These are phyloP conservation scores for Pilaira anomala DNA, from an alignment of 192 early-diverging fungal genomes.

Conservation along the genomic window DNA sequence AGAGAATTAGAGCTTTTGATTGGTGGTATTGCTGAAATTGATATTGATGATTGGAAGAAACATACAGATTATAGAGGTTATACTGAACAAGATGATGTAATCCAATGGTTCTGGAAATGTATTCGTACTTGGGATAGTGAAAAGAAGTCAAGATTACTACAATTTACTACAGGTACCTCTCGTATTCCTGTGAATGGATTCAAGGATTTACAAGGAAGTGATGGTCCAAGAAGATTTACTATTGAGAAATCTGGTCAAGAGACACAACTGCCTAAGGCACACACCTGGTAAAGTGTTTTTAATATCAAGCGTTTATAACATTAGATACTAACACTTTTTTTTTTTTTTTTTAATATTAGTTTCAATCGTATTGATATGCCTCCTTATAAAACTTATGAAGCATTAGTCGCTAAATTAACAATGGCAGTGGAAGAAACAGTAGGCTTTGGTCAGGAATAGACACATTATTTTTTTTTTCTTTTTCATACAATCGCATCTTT, in stretches of 20 bases:
- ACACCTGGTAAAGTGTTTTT: conserved; percentile 72
- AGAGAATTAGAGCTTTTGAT: conserved; percentile 95
- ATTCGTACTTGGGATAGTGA: conserved; percentile 85
- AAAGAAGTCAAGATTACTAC: conserved; percentile 90
- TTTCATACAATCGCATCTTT: no score
- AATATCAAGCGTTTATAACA: background rate
- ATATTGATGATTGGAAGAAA: conserved; percentile 99
- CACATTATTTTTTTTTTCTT: no score
- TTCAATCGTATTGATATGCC: conserved; percentile 98
- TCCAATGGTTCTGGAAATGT: conserved; percentile 97
- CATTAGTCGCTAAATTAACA: conserved; percentile 54
- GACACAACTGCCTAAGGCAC: conserved; percentile 83
- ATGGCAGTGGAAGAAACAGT: conserved; percentile 95
- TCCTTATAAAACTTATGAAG: conserved; percentile 81
- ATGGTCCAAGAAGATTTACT: conserved; percentile 93
- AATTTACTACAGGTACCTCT: conserved; percentile 97
- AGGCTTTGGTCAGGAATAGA: conserved; percentile 85
- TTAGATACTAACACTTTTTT: no score
- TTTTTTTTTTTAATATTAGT: conserved; percentile 37
- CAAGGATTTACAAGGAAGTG: conserved; percentile 95
- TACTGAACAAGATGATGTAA: conserved; percentile 93
- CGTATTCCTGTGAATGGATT: conserved; percentile 98
- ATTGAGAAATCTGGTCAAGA: conserved; percentile 93
- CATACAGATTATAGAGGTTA: conserved; percentile 97
- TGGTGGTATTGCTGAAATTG: conserved; percentile 94